These are phyloP conservation scores for Ascochyta fabae DNA, from an alignment of 2,329 filamentous ascomycete genomes.

Conservation along the genomic window DNA sequence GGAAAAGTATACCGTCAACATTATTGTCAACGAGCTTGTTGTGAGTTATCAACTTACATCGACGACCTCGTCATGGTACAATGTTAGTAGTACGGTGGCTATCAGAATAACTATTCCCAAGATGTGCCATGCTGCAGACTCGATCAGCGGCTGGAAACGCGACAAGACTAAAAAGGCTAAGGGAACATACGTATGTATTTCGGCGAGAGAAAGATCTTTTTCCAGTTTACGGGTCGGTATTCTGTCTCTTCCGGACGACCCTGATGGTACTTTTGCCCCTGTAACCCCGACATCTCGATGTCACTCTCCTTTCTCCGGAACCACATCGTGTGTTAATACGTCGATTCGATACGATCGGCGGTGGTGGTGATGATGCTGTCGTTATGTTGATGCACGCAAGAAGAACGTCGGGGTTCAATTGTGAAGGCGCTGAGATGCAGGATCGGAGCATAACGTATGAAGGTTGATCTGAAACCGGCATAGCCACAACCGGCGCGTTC, in stretches of 20 bases:
- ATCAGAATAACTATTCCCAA: constrained; percentile 36
- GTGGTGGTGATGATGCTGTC: not conserved
- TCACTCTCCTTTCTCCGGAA: constrained; percentile 34
- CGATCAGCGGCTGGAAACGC: constrained; percentile 12
- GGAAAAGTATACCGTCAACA: constrained; percentile 16
- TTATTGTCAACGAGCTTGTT: not conserved
- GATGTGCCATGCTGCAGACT: constrained; percentile 40
- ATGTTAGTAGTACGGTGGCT: constrained; percentile 36
- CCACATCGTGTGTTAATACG: constrained; percentile 23
- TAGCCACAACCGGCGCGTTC: constrained; percentile 27
- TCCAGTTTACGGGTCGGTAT: constrained; percentile 44
- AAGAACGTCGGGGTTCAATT: not conserved
- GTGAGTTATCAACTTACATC: constrained; percentile 25
- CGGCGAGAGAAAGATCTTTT: constrained; percentile 40
- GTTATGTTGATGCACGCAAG: constrained; percentile 1
- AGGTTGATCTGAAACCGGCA: constrained; percentile 36
- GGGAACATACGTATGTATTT: constrained; percentile 45
- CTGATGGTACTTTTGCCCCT: constrained; percentile 22
- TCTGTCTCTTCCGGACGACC: constrained; percentile 39
- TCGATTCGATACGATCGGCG: not conserved
- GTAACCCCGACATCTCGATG: constrained; percentile 41
- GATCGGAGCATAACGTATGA: constrained; percentile 23
- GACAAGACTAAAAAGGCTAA: not conserved
- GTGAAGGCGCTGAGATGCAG: constrained; percentile 2
- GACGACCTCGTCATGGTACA: constrained; percentile 43